phyloP scores from a whole-genome alignment of 305 asterid genomes.

The Solanum hybrid region DNA sequence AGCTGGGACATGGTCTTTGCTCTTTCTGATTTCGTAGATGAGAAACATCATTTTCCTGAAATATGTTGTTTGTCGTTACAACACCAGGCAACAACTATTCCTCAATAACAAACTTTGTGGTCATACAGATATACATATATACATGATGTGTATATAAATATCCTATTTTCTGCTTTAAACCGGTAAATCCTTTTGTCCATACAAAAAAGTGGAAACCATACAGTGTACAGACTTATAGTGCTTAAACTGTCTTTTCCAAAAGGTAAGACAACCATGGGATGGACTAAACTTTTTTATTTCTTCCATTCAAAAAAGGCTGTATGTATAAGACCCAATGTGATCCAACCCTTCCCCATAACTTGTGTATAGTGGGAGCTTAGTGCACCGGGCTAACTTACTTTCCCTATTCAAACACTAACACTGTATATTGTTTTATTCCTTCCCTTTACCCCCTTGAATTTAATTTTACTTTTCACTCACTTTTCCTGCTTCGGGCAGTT shows the following conservation, averaged over 20 bases:
- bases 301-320: not conserved
- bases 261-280: not conserved
- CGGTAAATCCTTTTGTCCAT: not conserved
- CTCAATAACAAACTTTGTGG: not conserved
- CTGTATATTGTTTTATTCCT: not conserved
- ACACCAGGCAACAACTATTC: not conserved
- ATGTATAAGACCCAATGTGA: not conserved
- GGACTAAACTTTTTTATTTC: not conserved
- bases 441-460: not conserved
- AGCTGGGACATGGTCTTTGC: not conserved
- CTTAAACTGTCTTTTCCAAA: not conserved
- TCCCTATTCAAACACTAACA: not conserved
- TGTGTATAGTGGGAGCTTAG: not conserved
- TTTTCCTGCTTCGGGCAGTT: not conserved
- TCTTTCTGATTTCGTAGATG: not conserved
- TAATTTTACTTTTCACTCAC: not conserved
- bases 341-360: not conserved
- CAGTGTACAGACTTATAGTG: not conserved
- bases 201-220: not conserved
- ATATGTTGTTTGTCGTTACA: not conserved
- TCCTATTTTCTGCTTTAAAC: not conserved
- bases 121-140: not conserved
- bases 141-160: not conserved
- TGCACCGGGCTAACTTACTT: not conserved
- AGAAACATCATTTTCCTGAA: slow-evolving; percentile 1